Evolutionary conservation across 2,329 filamentous ascomycete species (phyloP), one percentile per base, ranked within the genome.

Genomic region (Phialocephala subalpina): DNA sequence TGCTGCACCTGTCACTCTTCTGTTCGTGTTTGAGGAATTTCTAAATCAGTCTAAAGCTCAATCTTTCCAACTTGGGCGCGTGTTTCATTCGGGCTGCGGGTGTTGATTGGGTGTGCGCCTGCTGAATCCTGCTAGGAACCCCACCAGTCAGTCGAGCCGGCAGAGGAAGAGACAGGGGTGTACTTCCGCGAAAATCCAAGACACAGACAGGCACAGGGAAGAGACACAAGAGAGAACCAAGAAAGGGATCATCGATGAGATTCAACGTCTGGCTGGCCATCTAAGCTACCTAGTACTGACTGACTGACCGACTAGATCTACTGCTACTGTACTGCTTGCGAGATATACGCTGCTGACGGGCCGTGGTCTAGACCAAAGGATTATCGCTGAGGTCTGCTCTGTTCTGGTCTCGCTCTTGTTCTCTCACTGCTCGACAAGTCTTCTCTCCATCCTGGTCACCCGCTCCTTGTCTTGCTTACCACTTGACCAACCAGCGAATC

Each of bases 21-120:
- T 63, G 58, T 62, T 67, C 62, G 67, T 70, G 69, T 70, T 70
- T 70, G 69, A 70, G 69, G 69, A 67, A 66, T 33, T 70, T 68
- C 60, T 63, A 25, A 60, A 62, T 58, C 58, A 42, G 18, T 42
- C 38, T 42, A 14, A 42, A 42, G 18, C 42, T 29, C 36, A 27
- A 22, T 60, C 47, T 59, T 65, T 38, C 49, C 38, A n/a, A 38
- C 20, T 62, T 65, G 63, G 64, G 69, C 69, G 69, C 65, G 60
- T 71, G 69, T 71, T 71, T 71, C 69, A 67, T 27, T 36, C 60
- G 59, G 18, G 27, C 60, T 27, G 58, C 16, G 42, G 6, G 18
- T n/a, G 35, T 8, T 68, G 64, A 65, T 66, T 65, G 56, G 65
- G 16, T 61, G 56, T n/a, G 16, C 36, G 12, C 27, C 25, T 55